phyloP scores from a whole-genome alignment of 2,329 filamentous ascomycete genomes.

The Emericellopsis atlantica region DNA sequence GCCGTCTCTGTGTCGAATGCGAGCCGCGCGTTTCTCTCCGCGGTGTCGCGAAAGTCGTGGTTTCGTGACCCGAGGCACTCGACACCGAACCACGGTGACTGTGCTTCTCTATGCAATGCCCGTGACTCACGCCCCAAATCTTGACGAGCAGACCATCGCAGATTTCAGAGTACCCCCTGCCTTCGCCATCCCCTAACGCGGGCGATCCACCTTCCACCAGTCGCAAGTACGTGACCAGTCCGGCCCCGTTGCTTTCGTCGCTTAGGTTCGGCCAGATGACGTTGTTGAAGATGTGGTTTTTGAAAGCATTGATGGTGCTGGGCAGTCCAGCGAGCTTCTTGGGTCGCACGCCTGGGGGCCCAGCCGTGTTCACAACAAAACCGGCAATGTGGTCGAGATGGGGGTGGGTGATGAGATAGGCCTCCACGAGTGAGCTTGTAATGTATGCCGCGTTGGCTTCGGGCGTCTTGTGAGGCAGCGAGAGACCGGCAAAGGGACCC shows the following conservation, averaged over 20 bases:
- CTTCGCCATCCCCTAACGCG: constrained; percentile 67
- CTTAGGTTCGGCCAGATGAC: constrained; percentile 95
- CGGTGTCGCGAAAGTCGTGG: constrained; percentile 17
- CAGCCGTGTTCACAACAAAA: constrained; percentile 87
- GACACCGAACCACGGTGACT: constrained; percentile 47
- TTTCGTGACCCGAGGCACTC: constrained; percentile 33
- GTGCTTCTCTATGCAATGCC: constrained; percentile 69
- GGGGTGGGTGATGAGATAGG: constrained; percentile 91
- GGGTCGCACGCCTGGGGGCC: constrained; percentile 64
- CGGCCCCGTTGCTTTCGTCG: constrained; percentile 90
- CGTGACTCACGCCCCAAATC: constrained; percentile 79
- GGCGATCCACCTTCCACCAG: constrained; percentile 82
- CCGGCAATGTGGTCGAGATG: constrained; percentile 90
- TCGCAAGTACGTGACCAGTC: constrained; percentile 80
- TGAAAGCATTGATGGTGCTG: constrained; percentile 83
- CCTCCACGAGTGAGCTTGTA: constrained; percentile 67
- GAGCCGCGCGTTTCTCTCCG: not conserved
- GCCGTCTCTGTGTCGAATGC: constrained; percentile 7
- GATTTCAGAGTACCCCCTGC: constrained; percentile 75
- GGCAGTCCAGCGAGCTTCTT: constrained; percentile 82
- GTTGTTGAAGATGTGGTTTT: constrained; percentile 93
- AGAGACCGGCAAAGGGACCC: constrained; percentile 72
- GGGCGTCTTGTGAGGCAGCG: constrained; percentile 52
- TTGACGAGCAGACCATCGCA: constrained; percentile 84
- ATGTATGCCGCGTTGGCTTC: constrained; percentile 73